A percentile compares a stretch with the other conserved stretches of the same genome.
phyloP scores from a whole-genome alignment of 495 filamentous ascomycete genomes.

The Mycothermus thermophilus region DNA sequence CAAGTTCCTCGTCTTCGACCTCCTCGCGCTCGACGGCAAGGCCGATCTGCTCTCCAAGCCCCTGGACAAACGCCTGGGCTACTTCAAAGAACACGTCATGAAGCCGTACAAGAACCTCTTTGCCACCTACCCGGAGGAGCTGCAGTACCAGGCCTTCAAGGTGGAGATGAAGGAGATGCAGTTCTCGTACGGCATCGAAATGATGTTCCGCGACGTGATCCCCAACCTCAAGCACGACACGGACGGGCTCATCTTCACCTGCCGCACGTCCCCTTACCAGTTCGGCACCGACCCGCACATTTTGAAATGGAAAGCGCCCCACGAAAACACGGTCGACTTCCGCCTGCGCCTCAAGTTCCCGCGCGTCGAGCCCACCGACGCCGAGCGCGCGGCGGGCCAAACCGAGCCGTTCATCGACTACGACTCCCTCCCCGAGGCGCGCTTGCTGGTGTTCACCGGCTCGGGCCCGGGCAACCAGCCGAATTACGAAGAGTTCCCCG shows the following conservation, averaged over 20 bases:
- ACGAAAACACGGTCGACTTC: constrained; percentile 92
- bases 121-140: constrained; percentile 53
- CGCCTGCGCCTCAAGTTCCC: constrained; percentile 66
- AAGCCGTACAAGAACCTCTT: constrained; percentile 66
- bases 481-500: constrained; percentile 43
- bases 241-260: constrained; percentile 94
- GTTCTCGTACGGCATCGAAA: constrained; percentile 72
- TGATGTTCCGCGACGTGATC: constrained; percentile 79
- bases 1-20: constrained; percentile 86
- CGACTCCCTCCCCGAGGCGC: constrained; percentile 36
- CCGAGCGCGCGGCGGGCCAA: constrained; percentile 48
- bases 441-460: constrained; percentile 29
- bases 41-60: constrained; percentile 55
- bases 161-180: constrained; percentile 79
- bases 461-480: constrained; percentile 39
- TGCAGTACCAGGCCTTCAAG: constrained; percentile 56
- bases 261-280: constrained; percentile 67
- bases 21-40: constrained; percentile 66
- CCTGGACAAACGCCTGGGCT: constrained; percentile 77
- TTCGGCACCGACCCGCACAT: constrained; percentile 86
- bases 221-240: constrained; percentile 80
- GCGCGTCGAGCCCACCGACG: constrained; percentile 50
- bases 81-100: constrained; percentile 66
- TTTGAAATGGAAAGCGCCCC: constrained; percentile 89
- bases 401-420: constrained; percentile 42